These are phyloP conservation scores for Cicer cuneatum DNA, from an alignment of 306 rosid species.

Conservation along the genomic window DNA sequence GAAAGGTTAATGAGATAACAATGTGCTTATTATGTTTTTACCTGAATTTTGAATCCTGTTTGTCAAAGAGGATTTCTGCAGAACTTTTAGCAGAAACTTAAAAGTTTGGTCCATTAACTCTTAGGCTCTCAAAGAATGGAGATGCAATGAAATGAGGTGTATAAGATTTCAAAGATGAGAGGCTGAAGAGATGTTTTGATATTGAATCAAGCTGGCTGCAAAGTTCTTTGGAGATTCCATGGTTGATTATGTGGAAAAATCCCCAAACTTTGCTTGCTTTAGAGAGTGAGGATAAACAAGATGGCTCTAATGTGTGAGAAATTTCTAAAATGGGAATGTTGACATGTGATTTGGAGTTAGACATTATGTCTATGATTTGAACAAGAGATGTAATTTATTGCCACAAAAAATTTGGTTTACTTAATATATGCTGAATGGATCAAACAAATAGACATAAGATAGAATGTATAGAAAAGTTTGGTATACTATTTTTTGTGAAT, in stretches of 20 bases:
- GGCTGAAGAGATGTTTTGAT: constrained; percentile 64
- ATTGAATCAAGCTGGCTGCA: constrained; percentile 58
- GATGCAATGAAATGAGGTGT: constrained; percentile 97
- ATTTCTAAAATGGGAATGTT: constrained; percentile 86
- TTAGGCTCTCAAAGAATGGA: constrained; percentile 90
- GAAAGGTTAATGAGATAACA: neutral
- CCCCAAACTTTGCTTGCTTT: constrained; percentile 89
- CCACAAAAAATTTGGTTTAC: constrained; percentile 16
- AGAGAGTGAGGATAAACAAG: constrained; percentile 68
- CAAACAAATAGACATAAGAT: neutral
- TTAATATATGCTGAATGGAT: constrained; percentile 38
- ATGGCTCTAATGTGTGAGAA: constrained; percentile 64
- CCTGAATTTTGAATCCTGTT: constrained; percentile 71
- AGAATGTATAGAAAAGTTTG: constrained; percentile 16
- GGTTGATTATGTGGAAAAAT: constrained; percentile 87
- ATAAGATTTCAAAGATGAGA: constrained; percentile 75
- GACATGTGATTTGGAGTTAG: constrained; percentile 55
- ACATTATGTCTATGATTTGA: constrained; percentile 45
- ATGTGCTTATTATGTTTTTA: constrained; percentile 31
- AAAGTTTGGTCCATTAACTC: constrained; percentile 82
- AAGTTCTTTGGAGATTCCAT: constrained; percentile 85
- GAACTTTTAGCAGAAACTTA: constrained; percentile 78
- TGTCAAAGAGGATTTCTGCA: constrained; percentile 60
- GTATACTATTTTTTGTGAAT: constrained; percentile 17
- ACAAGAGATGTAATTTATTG: neutral